Percentiles rank a stretch among this genome's conserved stretches.
These are phyloP conservation scores for Sclerotinia subarctica DNA, from an alignment of 2,329 filamentous ascomycete genomes.

Conservation along the genomic window DNA sequence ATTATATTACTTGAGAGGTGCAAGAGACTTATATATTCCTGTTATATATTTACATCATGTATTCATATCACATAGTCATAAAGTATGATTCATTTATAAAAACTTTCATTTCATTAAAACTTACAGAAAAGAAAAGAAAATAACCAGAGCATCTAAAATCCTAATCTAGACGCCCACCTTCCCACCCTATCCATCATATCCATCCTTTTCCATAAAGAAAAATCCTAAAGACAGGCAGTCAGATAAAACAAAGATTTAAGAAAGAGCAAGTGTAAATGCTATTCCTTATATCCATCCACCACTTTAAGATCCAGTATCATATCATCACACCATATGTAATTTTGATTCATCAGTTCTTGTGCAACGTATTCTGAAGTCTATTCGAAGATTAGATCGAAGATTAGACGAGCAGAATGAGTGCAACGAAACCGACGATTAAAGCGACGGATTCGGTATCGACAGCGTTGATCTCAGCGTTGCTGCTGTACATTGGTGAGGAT, in stretches of 20 bases:
- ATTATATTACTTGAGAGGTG: no score
- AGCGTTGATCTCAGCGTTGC: neutral
- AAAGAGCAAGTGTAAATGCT: neutral
- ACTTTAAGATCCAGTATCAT: neutral
- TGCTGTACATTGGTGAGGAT: neutral
- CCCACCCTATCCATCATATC: neutral
- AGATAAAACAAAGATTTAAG: conserved; percentile 5
- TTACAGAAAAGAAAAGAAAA: neutral
- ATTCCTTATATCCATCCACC: neutral
- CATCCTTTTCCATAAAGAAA: neutral
- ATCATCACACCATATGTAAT: neutral
- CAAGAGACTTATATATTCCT: no score
- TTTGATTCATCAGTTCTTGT: neutral
- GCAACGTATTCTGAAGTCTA: neutral
- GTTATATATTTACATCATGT: no score
- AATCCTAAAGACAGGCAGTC: neutral
- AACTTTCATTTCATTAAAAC: no score
- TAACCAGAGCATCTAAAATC: neutral
- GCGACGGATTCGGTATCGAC: neutral
- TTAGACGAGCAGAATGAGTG: neutral
- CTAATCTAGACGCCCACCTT: neutral
- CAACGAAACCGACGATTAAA: neutral
- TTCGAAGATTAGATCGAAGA: neutral
- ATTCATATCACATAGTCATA: no score
- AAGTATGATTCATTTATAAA: no score